These are phyloP conservation scores for Senna tora DNA, from an alignment of 306 rosid species.

Conservation along the genomic window DNA sequence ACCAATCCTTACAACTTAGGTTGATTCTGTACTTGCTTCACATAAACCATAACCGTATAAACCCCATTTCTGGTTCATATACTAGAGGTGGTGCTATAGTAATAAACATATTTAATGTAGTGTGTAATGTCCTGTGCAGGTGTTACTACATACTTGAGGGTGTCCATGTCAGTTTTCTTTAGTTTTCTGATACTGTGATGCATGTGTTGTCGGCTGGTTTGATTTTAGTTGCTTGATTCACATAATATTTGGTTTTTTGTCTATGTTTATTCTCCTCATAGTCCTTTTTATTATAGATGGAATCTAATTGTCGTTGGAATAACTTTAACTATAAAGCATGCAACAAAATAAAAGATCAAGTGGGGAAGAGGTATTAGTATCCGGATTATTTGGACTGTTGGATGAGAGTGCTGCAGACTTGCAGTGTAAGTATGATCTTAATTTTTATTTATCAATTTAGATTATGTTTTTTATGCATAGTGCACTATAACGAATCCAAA, in stretches of 20 bases:
- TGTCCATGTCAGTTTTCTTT: slow-evolving; percentile 26
- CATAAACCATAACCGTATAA: slow-evolving; percentile 22
- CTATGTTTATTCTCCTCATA: neutral
- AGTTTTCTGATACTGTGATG: slow-evolving; percentile 19
- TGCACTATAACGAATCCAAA: no score
- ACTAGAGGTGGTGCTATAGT: slow-evolving; percentile 5
- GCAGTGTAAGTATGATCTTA: no score
- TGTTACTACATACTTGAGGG: slow-evolving; percentile 19
- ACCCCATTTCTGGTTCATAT: slow-evolving; percentile 29
- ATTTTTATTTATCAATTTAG: no score
- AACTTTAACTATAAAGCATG: no score
- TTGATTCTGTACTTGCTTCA: slow-evolving; percentile 29
- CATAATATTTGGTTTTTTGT: neutral
- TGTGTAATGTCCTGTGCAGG: slow-evolving; percentile 29
- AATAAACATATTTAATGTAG: slow-evolving; percentile 32
- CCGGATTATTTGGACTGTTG: no score
- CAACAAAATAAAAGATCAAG: no score
- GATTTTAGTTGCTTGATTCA: neutral
- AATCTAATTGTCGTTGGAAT: no score
- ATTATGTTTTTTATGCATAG: no score
- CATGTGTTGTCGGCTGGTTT: slow-evolving; percentile 25
- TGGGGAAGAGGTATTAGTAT: no score
- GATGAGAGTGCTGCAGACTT: no score
- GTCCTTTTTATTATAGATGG: no score
- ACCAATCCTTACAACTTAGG: slow-evolving; percentile 73